A percentile compares a stretch with the other conserved stretches of the same genome.
Conservation (phyloP, 2,329 filamentous ascomycete species). For the Dissoconium aciculare region DNA sequence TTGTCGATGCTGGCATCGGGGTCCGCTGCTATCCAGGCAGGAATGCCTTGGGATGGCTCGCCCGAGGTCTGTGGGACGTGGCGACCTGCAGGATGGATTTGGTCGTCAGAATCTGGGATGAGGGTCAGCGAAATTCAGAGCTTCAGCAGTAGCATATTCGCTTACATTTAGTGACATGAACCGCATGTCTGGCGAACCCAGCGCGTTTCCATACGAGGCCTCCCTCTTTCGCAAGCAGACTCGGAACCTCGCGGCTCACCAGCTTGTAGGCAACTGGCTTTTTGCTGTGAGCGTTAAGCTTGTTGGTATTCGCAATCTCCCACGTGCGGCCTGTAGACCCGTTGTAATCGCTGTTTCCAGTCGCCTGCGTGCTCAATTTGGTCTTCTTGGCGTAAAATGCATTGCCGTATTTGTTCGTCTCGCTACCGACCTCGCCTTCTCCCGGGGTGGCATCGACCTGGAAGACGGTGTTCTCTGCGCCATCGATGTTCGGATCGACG, state of each 20-base stretch:
- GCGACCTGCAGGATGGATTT: conserved; percentile 71
- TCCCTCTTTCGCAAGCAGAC: conserved; percentile 63
- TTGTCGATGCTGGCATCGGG: conserved; percentile 57
- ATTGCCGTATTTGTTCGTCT: conserved; percentile 78
- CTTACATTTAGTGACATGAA: conserved; percentile 81
- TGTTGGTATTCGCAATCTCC: conserved; percentile 78
- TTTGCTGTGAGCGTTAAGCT: conserved; percentile 70
- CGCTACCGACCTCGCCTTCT: conserved; percentile 59
- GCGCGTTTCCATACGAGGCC: conserved; percentile 80
- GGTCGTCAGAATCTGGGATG: conserved; percentile 53
- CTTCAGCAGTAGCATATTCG: conserved; percentile 6
- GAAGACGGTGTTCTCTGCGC: conserved; percentile 70
- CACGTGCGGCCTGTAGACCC: conserved; percentile 66
- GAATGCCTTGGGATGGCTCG: conserved; percentile 56
- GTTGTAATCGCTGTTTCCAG: conserved; percentile 66
- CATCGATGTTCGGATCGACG: conserved; percentile 75
- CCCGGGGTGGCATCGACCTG: conserved; percentile 61
- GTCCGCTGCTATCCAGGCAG: conserved; percentile 59
- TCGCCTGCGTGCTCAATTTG: conserved; percentile 54
- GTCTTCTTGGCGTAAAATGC: conserved; percentile 78
- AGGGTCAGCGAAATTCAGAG: background rate
- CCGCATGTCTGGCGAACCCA: conserved; percentile 71
- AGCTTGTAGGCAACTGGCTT: conserved; percentile 82
- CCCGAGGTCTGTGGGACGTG: conserved; percentile 82
- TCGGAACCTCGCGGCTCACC: conserved; percentile 69